Base-by-base conservation (phyloP, 2,329 filamentous ascomycete genomes). In the Ciborinia camelliae region DNA sequence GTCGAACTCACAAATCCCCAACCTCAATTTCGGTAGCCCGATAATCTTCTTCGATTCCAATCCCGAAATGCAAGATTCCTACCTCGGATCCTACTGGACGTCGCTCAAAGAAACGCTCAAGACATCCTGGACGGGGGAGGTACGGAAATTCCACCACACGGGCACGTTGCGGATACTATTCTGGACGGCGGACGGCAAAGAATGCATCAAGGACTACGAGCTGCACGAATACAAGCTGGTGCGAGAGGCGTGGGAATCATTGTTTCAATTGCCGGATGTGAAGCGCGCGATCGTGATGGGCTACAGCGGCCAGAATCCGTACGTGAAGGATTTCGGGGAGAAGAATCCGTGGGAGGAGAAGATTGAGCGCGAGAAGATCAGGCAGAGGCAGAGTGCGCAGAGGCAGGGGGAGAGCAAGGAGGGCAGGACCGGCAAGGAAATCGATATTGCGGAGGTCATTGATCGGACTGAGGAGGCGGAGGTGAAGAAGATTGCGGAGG, bases 1-100 rank as follows among this genome's bases (percentile, higher is more conserved):
- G 48, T 8, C 50, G 6, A 53, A 53, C 26, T 45, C 60, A 10
- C 26, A 62, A 23, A 23, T 53, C 8, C 64, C 64, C 52, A 57
- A 66, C 32, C 35, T 66, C 48, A 58, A 70, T 52, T 64, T 69
- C 59, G 71, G 70, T 47, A 57, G 52, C 0, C 71, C 70, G 4
- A 68, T 65, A 37, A 71, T 72, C 23, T 71, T 73, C 63, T 69
- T 73, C 47, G 72, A 73, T 53, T 72, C 71, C 12, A 68, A 72
- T 37, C 72, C 72, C 3, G 69, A 72, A 57, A 66, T 73, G 59
- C 70, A 72, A 63, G 69, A 71, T 50, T 57, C 63, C 23, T 71
- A 70, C 55, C 35, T 71, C 35, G 69, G 65, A 54, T 72, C 71
- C 20, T 72, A 69, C 59, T 69, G 66, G 62, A 68, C 69, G 6